Conservation (phyloP, 176 grass and related monocot genomes). For the Puya raimondii region DNA sequence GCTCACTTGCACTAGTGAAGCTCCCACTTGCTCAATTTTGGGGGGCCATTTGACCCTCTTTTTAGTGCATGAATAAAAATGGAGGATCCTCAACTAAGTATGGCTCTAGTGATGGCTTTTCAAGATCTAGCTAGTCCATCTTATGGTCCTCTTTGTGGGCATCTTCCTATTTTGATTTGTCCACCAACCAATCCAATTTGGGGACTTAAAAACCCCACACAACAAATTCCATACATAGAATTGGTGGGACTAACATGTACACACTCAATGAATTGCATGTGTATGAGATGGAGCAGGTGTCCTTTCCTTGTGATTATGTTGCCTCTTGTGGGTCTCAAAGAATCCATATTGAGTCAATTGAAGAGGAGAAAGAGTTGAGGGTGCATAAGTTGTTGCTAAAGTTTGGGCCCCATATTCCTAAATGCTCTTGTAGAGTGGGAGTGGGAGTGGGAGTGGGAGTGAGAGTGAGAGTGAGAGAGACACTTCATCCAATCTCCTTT, state of each 20-base stretch:
- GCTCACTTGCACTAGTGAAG: constrained; percentile 22
- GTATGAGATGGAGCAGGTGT: background rate
- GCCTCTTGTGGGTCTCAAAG: background rate
- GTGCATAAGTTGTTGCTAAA: background rate
- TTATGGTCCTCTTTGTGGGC: background rate
- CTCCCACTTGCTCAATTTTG: constrained; percentile 29
- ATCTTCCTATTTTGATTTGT: constrained; percentile 12
- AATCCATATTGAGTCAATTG: background rate
- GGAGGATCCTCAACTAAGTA: constrained; percentile 9
- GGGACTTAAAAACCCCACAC: background rate
- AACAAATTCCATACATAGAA: background rate
- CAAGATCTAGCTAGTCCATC: background rate
- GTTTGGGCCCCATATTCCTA: too few relatives aligned
- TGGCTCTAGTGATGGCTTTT: constrained; percentile 15
- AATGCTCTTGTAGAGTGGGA: too few relatives aligned
- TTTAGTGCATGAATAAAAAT: constrained; percentile 11
- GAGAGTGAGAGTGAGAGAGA: too few relatives aligned
- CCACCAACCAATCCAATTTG: constrained; percentile 6
- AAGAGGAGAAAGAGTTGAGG: background rate
- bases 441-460: too few relatives aligned
- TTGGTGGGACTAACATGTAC: background rate
- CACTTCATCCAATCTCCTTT: too few relatives aligned
- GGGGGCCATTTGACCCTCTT: background rate
- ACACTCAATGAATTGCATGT: background rate
- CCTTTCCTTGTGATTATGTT: background rate